Base-by-base conservation (phyloP, 768 basidiomycete species). In the Tubosaeta sp. region DNA sequence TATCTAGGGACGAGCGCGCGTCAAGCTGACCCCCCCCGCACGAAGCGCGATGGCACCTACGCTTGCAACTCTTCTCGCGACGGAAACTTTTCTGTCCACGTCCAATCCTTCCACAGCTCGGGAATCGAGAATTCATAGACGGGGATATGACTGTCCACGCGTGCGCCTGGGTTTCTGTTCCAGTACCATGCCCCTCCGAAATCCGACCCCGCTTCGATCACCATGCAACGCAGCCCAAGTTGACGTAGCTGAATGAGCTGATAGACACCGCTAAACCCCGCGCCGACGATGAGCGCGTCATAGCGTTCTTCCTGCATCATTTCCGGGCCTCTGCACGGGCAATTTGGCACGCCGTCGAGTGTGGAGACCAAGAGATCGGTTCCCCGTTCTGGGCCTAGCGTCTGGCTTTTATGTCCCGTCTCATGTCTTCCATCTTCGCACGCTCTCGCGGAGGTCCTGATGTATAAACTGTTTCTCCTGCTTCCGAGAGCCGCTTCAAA, bases 101-200 rank as follows among this genome's bases (percentile, higher is more conserved):
- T 41, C 58, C 58, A 59, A 2, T 51, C 58, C 26, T 42, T 32
- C 59, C 59, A 59, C 16, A 59, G 29, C 5, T 55, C 53, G 1
- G 58, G 58, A 1, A 55, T 5, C 14, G 42, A 17, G 1, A 55
- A 10, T 38, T 59, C 53, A 33, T 59, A 59, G 41, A 25, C 5
- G 0, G 51, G 59, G 2, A 59, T 56, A 1, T 25, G 17, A 22
- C 29, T 50, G 48, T 59, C 58, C 8, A 44, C 58, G 0, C 58
- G 52, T 6, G 58, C 58, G 1, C 59, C 59, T 0, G 58, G 59
- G 34, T 59, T 59, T 34, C 6, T 45, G 51, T 59, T 59, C 58
- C 59, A 56, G 38, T 45, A n/a, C 53, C 59, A 59, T 1, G 42
- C 33, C 10, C 59, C 59, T 17, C 59, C 58, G 1, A 59, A 35